phyloP scores from a whole-genome alignment of 2,329 filamentous ascomycete genomes.

The Fusarium sp. region DNA sequence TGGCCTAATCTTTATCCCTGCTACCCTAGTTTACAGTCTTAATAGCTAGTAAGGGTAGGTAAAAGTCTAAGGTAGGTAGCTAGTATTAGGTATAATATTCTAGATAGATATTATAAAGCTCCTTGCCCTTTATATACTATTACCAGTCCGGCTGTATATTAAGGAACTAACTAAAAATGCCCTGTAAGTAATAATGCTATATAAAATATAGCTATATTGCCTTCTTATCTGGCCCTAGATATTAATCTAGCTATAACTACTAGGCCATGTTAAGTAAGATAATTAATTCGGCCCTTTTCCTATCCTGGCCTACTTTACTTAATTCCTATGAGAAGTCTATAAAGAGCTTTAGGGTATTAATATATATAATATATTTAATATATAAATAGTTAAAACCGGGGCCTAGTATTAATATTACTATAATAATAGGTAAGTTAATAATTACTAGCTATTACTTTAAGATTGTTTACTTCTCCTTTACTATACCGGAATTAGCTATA shows the following conservation, averaged over 20 bases:
- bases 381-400: not conserved
- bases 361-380: not conserved
- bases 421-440: not conserved
- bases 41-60: not conserved
- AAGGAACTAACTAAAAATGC: not conserved
- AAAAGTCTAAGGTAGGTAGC: not conserved
- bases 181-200: not conserved
- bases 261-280: not conserved
- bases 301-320: not conserved
- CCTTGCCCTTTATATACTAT: not conserved
- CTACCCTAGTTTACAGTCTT: not conserved
- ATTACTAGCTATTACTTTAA: not conserved
- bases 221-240: not conserved
- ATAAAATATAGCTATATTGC: not conserved
- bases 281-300: not conserved
- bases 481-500: not conserved
- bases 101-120: not conserved
- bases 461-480: not conserved
- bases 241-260: not conserved
- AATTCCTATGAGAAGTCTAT: not conserved
- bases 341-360: not conserved
- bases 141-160: not conserved
- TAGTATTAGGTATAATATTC: not conserved
- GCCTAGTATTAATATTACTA: not conserved
- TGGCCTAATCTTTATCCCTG: not conserved